A percentile compares a stretch with the other conserved stretches of the same genome.
phyloP scores from a whole-genome alignment of 805 yeast genomes.

The Yarrowia bubula region DNA sequence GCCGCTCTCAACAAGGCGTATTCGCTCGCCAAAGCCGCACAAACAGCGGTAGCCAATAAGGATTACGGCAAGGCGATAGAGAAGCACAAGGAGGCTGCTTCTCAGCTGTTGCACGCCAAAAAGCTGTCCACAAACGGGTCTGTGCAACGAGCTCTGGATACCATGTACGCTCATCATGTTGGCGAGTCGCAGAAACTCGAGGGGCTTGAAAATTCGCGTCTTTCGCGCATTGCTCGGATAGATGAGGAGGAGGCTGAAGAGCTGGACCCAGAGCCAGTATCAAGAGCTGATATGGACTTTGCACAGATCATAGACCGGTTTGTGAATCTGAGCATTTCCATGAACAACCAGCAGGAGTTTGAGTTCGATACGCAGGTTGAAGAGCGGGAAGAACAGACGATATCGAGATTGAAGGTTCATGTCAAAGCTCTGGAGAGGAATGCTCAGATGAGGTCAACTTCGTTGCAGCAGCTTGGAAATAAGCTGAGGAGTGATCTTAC shows the following conservation, averaged over 20 bases:
- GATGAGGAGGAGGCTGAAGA: conserved; percentile 16
- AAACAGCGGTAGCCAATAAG: background rate
- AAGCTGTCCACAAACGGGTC: background rate
- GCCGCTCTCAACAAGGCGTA: conserved; percentile 24
- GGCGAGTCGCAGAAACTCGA: conserved; percentile 1
- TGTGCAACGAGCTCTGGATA: background rate
- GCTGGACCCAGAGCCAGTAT: background rate
- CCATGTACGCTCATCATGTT: background rate
- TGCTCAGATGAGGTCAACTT: conserved; percentile 23
- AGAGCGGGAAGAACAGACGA: background rate
- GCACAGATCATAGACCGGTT: conserved; percentile 21
- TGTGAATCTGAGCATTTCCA: background rate
- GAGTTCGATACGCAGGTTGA: background rate
- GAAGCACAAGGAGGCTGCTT: conserved; percentile 21
- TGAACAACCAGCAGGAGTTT: conserved; percentile 18
- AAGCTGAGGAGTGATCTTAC: background rate
- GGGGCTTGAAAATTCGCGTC: background rate
- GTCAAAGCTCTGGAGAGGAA: conserved; percentile 20
- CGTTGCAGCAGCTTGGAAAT: background rate
- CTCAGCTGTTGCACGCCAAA: background rate
- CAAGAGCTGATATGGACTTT: background rate
- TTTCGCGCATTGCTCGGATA: background rate
- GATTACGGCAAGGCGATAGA: conserved; percentile 13
- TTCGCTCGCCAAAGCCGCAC: conserved; percentile 12
- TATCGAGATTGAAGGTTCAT: background rate